Evolutionary conservation across 192 early-diverging fungal genomes (phyloP).

Genomic region (Dispira simplex): DNA sequence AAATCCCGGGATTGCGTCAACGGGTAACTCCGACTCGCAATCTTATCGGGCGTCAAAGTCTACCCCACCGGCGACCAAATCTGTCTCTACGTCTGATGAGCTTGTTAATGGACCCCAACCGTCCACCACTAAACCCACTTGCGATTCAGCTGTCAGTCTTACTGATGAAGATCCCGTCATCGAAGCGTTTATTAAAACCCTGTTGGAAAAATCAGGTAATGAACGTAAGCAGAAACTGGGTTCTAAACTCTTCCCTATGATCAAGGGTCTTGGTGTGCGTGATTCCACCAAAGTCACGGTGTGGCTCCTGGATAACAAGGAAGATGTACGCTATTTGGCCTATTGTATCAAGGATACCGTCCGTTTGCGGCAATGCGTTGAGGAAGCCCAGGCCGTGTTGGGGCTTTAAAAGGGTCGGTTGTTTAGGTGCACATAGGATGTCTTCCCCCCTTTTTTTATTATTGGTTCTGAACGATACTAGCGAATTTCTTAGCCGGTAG

Average conservation of each 20-base stretch:
- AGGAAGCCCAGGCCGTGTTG: constrained; percentile 19
- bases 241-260: constrained; percentile 30
- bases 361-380: constrained; percentile 19
- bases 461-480: no score
- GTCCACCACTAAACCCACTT: no score
- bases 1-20: no score
- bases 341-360: constrained; percentile 26
- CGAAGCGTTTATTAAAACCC: constrained; percentile 28
- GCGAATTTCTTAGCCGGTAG: no score
- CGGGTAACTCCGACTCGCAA: no score
- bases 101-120: no score
- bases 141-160: not conserved
- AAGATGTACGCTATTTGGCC: constrained; percentile 28
- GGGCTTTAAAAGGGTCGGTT: not conserved
- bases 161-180: constrained; percentile 16
- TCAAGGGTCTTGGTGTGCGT: constrained; percentile 31
- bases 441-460: no score
- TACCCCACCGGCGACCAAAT: no score
- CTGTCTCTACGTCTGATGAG: no score
- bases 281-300: constrained; percentile 33
- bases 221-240: constrained; percentile 35
- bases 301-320: constrained; percentile 32
- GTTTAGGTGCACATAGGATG: not conserved
- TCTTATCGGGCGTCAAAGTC: no score
- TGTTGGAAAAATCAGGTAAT: constrained; percentile 25